These are phyloP conservation scores for Ochromonas danica DNA, from an alignment of 108 stramenopile species.

Conservation along the genomic window DNA sequence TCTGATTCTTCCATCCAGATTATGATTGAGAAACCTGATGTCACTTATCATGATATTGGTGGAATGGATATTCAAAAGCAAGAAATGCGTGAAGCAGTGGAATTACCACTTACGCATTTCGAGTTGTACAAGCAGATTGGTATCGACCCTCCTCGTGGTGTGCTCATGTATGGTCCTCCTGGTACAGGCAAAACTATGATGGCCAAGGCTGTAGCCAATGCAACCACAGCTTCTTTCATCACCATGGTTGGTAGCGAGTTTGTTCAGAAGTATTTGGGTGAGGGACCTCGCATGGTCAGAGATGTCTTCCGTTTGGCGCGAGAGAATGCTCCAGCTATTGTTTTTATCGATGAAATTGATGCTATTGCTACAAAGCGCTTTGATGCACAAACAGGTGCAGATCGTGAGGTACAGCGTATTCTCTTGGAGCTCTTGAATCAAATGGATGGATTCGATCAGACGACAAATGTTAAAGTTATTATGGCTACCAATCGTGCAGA, in stretches of 20 bases:
- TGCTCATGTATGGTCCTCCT: conserved; percentile 86
- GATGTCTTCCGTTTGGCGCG: conserved; percentile 98
- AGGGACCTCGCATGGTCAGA: conserved; percentile 98
- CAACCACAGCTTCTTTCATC: conserved; percentile 96
- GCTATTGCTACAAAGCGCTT: conserved; percentile 99
- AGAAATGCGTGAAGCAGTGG: conserved; percentile 98
- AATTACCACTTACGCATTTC: conserved; percentile 92
- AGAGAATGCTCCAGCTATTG: conserved; percentile 92
- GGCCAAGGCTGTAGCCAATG: conserved; percentile 98
- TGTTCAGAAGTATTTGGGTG: conserved; percentile 99
- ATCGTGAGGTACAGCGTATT: conserved; percentile 98
- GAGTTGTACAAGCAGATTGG: conserved; percentile 98
- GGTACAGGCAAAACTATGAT: conserved; percentile 98
- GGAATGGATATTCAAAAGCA: conserved; percentile 98
- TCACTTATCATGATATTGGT: conserved; percentile 97
- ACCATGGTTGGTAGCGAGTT: conserved; percentile 97
- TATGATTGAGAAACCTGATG: conserved; percentile 97
- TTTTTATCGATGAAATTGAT: conserved; percentile 99
- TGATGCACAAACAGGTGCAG: conserved; percentile 95
- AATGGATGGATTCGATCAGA: conserved; percentile 99
- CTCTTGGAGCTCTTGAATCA: conserved; percentile 96
- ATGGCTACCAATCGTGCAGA: conserved; percentile 99
- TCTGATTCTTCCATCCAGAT: conserved; percentile 96
- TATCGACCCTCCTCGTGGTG: conserved; percentile 98
- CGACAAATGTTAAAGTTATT: conserved; percentile 98